Evolutionary conservation across 768 basidiomycete genomes (phyloP), one percentile per base, ranked within the genome.

Genomic region (Lenzites betulinus): DNA sequence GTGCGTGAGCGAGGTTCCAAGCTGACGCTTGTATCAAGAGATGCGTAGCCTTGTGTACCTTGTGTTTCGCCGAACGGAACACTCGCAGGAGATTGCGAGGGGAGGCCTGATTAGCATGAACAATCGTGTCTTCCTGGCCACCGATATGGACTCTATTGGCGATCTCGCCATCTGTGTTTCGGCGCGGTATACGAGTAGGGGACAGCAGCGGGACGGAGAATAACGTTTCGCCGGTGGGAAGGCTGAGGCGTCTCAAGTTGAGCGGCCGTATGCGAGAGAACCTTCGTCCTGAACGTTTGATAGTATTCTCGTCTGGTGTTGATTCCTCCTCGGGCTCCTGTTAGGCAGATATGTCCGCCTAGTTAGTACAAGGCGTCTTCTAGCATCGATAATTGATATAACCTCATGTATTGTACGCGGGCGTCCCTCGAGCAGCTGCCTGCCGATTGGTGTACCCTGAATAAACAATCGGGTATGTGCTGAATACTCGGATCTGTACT

Each of bases 391-490:
- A 11, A 33, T 33, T n/a, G 30, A 33, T 33, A 33, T 33, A 5
- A 60, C 59, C 46, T 50, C 38, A 7, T 16, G 13, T 2, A 23
- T 16, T 6, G 47, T 43, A 28, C 35, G 52, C 3, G 48, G 30
- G 2, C 47, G 47, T 1, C 53, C 47, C 1, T 54, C 38, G 12
- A 60, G 52, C 13, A 60, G 23, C 1, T 46, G 47, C 7, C 51
- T 54, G 1, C 33, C 41, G 11, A 60, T 30, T 9, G 54, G 48
- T 47, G 53, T 54, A 22, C 50, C 13, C 39, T 60, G 52, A 38
- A 60, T 60, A 15, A 52, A 54, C 59, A 54, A 46, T 9, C 0
- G 4, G 9, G 11, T 28, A 2, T 1, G 2, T 18, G 8, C 6
- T 28, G 4, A n/a, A 8, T 13, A 49, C 11, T n/a, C 12, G 35